These are phyloP conservation scores for Sugiyamaella valdiviana DNA, from an alignment of 805 yeast genomes.

Conservation along the genomic window DNA sequence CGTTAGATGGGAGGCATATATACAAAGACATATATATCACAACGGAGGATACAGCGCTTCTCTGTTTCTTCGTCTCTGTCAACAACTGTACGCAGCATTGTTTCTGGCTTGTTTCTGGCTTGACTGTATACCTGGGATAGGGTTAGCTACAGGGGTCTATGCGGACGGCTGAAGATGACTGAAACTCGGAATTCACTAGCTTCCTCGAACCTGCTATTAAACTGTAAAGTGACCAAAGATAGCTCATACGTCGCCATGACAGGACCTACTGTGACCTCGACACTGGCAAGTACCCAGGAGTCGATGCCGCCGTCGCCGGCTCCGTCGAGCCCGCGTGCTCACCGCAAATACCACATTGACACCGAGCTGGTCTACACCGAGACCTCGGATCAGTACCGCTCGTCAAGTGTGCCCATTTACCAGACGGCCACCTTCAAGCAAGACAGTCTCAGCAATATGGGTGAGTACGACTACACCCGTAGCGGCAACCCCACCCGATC, in stretches of 20 bases:
- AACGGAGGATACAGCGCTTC: no score
- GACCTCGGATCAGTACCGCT: slow-evolving; percentile 62
- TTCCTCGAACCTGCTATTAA: neutral
- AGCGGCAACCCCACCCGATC: slow-evolving; percentile 94
- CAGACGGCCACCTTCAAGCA: slow-evolving; percentile 95
- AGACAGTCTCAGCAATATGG: slow-evolving; percentile 62
- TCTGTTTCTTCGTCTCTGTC: no score
- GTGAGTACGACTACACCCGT: slow-evolving; percentile 80
- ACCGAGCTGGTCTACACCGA: slow-evolving; percentile 63
- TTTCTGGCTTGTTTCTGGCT: no score
- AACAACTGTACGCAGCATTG: no score
- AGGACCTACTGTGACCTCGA: neutral
- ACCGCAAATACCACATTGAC: slow-evolving; percentile 44
- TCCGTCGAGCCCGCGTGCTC: slow-evolving; percentile 11
- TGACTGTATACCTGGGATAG: no score
- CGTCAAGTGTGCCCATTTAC: slow-evolving; percentile 83
- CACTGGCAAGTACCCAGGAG: neutral
- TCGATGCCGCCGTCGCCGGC: slow-evolving; percentile 17
- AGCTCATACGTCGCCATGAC: neutral
- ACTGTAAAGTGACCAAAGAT: neutral
- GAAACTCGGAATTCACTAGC: neutral
- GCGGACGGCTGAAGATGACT: neutral
- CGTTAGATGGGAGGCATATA: no score
- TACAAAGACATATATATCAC: neutral
- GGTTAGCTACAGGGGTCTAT: no score